Evolutionary conservation across 2,329 filamentous ascomycete genomes (phyloP), one percentile per base, ranked within the genome.

Genomic region (Pestalotiopsis sp.): DNA sequence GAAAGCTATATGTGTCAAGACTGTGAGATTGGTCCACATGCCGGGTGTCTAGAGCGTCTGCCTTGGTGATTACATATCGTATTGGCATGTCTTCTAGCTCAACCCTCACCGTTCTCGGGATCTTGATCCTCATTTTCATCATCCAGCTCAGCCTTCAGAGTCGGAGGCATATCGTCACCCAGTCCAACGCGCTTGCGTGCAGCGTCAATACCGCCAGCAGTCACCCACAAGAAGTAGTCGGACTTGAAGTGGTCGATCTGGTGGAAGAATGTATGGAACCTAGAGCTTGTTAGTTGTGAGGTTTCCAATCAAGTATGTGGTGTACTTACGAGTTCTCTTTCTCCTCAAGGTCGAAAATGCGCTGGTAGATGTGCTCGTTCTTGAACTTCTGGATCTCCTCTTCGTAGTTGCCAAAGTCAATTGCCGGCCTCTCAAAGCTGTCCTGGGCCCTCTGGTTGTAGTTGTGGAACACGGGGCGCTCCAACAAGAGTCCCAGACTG

Each of bases 281-380:
- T 93, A 73, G 14, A 13, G 6, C 0, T 65, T 14, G 67, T 76
- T 61, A 78, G 71, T 14, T 57, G 23, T n/a, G 23, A 7, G 38
- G 14, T 39, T 36, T 38, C 57, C 41, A 49, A 25, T 36, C 52
- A 57, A 57, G 17, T 59, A 56, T 17, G 36, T 61, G 39, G 1
- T 38, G 3, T 49, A 89, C 93, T 88, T 85, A 95, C 93, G 93
- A 89, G 78, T 95, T 94, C 72, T 93, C 91, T 78, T 91, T 89
- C 81, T 96, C 93, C 80, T 98, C 96, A 66, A 97, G 92, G 31
- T 92, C 87, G 80, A 97, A 98, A 73, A 98, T 97, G 27, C 93
- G 88, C 75, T 93, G 89, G 78, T 99, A 99, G 70, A 99, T 98
- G 79, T 97, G 90, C 73, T 90, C 83, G 78, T 97, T 90, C 83